Evolutionary conservation across 805 yeast genomes (phyloP), one percentile per base, ranked within the genome.

Genomic region (Starmerella roubikii): DNA sequence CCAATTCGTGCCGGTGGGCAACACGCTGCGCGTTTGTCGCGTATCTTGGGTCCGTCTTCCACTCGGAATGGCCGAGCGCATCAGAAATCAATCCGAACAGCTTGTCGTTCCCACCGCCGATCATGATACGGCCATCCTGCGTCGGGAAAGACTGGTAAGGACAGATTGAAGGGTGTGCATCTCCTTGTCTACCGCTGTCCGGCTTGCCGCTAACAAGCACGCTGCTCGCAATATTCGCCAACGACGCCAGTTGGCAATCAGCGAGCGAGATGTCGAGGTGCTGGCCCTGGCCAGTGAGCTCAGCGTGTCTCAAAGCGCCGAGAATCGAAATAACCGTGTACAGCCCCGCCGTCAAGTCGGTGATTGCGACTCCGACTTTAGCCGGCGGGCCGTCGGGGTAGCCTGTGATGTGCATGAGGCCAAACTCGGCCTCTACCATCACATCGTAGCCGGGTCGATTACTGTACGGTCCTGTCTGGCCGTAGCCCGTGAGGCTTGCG

Each of bases 341-440:
- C 27, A 62, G 46, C 0, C 67, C 67, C 1, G 67, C 56, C 15
- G 65, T 61, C 34, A 62, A 43, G 41, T 63, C 67, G n/a, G 64
- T 62, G 12, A 63, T 64, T 3, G 67, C 67, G 6, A 62, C 67
- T 4, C 67, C 67, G 6, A 61, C 67, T 43, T 63, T 62, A 19
- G 60, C 63, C 1, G 67, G 66, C 11, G 58, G 62, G 20, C 66
- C 60, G 25, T 58, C 55, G 6, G 59, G 58, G 35, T 59, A 55
- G 15, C 67, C 67, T 0, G 67, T 62, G 44, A 62, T 63, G 43
- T 62, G 67, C 67, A 62, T 62, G 32, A 62, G 53, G 2, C 67
- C 67, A 47, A 61, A 59, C 45, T 62, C 67, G 7, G 67, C 67
- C 45, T 62, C 67, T 5, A 62, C 66, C 67, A 62, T 62, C 32